These are phyloP conservation scores for Fusarium sp. DNA, from an alignment of 2,329 filamentous ascomycete species.

Conservation along the genomic window DNA sequence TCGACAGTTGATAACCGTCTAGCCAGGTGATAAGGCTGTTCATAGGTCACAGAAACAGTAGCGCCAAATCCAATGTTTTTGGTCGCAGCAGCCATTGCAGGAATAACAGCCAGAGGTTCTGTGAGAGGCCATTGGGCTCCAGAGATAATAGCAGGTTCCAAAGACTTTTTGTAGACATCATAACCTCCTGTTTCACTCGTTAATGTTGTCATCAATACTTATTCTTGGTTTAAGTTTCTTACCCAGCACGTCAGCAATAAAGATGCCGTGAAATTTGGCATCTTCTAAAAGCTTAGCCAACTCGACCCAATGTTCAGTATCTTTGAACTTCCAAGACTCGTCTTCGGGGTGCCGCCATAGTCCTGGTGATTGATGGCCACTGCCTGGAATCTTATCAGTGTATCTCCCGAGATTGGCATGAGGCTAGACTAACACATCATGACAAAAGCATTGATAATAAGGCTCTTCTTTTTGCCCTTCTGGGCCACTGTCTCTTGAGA, in stretches of 20 bases:
- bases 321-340: constrained; percentile 69
- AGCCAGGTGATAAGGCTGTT: constrained; percentile 76
- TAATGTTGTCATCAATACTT: neutral
- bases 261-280: constrained; percentile 73
- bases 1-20: constrained; percentile 74
- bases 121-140: constrained; percentile 79
- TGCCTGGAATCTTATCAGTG: constrained; percentile 43
- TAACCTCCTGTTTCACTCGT: constrained; percentile 63
- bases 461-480: constrained; percentile 49
- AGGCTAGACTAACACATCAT: constrained; percentile 49
- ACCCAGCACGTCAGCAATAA: constrained; percentile 74
- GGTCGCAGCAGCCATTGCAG: constrained; percentile 77
- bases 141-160: constrained; percentile 69
- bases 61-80: constrained; percentile 76
- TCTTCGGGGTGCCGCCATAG: constrained; percentile 73
- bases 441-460: constrained; percentile 58
- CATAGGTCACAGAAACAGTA: constrained; percentile 76
- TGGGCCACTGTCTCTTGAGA: constrained; percentile 17
- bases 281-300: constrained; percentile 69
- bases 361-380: constrained; percentile 60
- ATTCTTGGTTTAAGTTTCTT: neutral
- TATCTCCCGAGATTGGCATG: neutral
- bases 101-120: constrained; percentile 72
- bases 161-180: constrained; percentile 73
- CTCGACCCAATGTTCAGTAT: constrained; percentile 69